phyloP scores from a whole-genome alignment of 257 asterid species.

The Gentiana macrophylla region DNA sequence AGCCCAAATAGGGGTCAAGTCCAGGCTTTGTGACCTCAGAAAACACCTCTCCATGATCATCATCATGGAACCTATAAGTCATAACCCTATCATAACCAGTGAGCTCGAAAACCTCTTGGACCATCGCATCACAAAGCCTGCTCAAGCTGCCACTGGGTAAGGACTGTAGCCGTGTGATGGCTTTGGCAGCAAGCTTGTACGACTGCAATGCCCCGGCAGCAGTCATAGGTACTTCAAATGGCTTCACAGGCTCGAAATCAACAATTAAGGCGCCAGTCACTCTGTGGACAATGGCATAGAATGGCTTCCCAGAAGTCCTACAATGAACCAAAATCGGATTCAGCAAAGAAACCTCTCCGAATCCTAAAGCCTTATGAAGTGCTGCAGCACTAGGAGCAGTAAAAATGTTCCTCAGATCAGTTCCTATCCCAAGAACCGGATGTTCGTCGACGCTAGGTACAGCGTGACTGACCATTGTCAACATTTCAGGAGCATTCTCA shows the following conservation, averaged over 20 bases:
- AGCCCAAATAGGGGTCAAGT: conserved; percentile 78
- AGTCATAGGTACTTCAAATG: conserved; percentile 91
- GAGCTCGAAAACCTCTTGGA: conserved; percentile 87
- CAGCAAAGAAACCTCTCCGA: conserved; percentile 77
- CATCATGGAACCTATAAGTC: conserved; percentile 85
- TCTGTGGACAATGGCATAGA: conserved; percentile 83
- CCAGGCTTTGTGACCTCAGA: conserved; percentile 79
- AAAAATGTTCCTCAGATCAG: conserved; percentile 60
- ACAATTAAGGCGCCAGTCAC: conserved; percentile 78
- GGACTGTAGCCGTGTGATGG: conserved; percentile 83
- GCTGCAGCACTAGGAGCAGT: conserved; percentile 83
- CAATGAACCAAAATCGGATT: conserved; percentile 91
- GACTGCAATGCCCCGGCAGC: conserved; percentile 98
- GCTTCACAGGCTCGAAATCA: conserved; percentile 97
- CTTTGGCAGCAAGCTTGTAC: conserved; percentile 90
- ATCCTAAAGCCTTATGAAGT: conserved; percentile 73
- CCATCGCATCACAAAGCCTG: conserved; percentile 80
- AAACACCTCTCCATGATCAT: conserved; percentile 94
- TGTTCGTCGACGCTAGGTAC: conserved; percentile 85
- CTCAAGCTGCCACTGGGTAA: conserved; percentile 83
- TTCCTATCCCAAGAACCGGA: conserved; percentile 57
- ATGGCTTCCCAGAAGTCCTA: conserved; percentile 90
- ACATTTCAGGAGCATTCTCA: conserved; percentile 84
- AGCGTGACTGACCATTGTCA: conserved; percentile 73
- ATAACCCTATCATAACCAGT: conserved; percentile 95